Evolutionary conservation across 495 filamentous ascomycete genomes (phyloP).

Genomic region (Pyrenopolyporus hunteri): DNA sequence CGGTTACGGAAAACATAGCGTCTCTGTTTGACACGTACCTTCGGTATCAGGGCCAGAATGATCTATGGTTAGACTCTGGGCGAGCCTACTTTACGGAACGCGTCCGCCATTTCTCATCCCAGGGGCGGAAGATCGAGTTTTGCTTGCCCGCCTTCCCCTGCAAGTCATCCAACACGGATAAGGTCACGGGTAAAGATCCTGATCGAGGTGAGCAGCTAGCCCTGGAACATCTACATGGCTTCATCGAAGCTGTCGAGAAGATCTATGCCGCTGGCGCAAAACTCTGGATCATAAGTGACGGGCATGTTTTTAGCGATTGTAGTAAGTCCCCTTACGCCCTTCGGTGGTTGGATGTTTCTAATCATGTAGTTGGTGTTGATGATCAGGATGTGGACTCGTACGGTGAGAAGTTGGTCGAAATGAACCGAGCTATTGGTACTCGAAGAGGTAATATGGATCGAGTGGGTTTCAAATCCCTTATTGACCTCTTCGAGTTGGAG

Average conservation of each 20-base stretch:
- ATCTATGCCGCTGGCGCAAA: slow-evolving; percentile 45
- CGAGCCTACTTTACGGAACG: slow-evolving; percentile 32
- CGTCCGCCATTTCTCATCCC: slow-evolving; percentile 38
- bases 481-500: slow-evolving; percentile 37
- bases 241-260: slow-evolving; percentile 39
- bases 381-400: slow-evolving; percentile 48
- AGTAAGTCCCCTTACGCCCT: slow-evolving; percentile 26
- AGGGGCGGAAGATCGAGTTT: slow-evolving; percentile 29
- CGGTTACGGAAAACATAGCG: slow-evolving; percentile 23
- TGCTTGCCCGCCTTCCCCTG: slow-evolving; percentile 46
- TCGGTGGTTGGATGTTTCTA: not conserved
- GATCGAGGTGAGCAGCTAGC: slow-evolving; percentile 43
- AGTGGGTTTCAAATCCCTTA: slow-evolving; percentile 39
- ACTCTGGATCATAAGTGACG: slow-evolving; percentile 49
- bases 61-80: slow-evolving; percentile 32
- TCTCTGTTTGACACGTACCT: slow-evolving; percentile 35
- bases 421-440: slow-evolving; percentile 40
- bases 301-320: slow-evolving; percentile 53
- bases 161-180: slow-evolving; percentile 43
- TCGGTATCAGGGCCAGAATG: slow-evolving; percentile 30
- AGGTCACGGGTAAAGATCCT: slow-evolving; percentile 38
- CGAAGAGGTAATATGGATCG: slow-evolving; percentile 9
- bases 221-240: slow-evolving; percentile 41
- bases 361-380: slow-evolving; percentile 45
- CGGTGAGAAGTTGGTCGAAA: slow-evolving; percentile 37